Conservation (phyloP, 495 filamentous ascomycete species). For the Xylaria acuta region DNA sequence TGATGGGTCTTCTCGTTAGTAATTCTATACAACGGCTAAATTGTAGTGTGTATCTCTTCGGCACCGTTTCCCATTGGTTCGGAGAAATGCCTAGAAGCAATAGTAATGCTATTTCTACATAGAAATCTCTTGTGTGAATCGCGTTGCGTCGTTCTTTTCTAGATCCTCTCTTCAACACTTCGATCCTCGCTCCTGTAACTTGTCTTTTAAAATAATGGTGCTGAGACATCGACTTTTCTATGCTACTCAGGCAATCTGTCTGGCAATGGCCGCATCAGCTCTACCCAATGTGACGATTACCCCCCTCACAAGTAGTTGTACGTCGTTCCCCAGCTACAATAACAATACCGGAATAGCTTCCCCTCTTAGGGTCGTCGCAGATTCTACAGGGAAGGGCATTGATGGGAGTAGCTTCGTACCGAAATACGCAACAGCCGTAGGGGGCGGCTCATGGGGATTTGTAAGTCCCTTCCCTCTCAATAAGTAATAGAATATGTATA, state of each 20-base stretch:
- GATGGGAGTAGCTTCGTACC: conserved; percentile 32
- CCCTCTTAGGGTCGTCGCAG: conserved; percentile 25
- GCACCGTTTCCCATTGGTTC: neutral
- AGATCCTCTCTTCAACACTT: neutral
- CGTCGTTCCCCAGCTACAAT: conserved; percentile 29
- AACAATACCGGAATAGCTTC: conserved; percentile 28
- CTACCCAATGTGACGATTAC: conserved; percentile 27
- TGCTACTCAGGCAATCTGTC: neutral
- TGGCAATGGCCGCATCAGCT: conserved; percentile 3
- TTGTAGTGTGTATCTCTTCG: neutral
- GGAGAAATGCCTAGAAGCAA: neutral
- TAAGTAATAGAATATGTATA: neutral
- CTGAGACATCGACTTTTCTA: neutral
- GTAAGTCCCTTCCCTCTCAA: conserved; percentile 15
- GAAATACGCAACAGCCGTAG: conserved; percentile 32
- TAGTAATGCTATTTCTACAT: neutral
- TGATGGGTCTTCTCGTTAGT: neutral
- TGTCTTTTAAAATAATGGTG: neutral
- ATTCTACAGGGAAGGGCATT: conserved; percentile 25
- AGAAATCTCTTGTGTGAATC: neutral
- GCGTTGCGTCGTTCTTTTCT: neutral
- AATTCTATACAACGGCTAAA: neutral
- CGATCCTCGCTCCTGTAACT: neutral
- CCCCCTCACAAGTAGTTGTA: conserved; percentile 27
- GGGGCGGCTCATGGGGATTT: conserved; percentile 36